phyloP scores from a whole-genome alignment of 148 eudicot species.

The Pouteria glomerata region DNA sequence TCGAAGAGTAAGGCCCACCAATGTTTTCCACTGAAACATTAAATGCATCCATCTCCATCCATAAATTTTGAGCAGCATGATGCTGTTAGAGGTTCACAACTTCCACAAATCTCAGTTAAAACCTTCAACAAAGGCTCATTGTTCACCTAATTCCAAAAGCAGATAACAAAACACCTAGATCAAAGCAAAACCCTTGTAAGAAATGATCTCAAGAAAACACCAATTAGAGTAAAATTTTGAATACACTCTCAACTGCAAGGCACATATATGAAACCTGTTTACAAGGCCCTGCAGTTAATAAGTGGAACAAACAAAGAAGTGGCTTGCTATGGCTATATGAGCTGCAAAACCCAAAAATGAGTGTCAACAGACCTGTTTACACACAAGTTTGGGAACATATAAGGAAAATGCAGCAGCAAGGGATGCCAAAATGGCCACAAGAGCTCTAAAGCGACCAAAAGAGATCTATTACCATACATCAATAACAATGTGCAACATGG shows the following conservation, averaged over 20 bases:
- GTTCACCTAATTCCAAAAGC: constrained; percentile 25
- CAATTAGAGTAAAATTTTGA: neutral
- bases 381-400: constrained; percentile 6
- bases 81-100: constrained; percentile 3
- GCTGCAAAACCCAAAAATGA: constrained; percentile 13
- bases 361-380: neutral
- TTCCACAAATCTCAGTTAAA: constrained; percentile 16
- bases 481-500: constrained; percentile 17
- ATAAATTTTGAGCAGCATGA: neutral
- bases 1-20: constrained; percentile 1
- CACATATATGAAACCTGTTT: constrained; percentile 12
- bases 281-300: constrained; percentile 26
- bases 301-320: constrained; percentile 14
- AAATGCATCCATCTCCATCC: neutral
- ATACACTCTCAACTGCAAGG: constrained; percentile 24
- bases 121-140: constrained; percentile 13
- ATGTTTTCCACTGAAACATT: neutral
- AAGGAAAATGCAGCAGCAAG: neutral
- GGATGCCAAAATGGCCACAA: constrained; percentile 18
- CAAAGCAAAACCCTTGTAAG: constrained; percentile 15
- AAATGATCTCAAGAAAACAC: constrained; percentile 11
- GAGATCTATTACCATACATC: constrained; percentile 10
- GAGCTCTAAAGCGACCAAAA: constrained; percentile 28
- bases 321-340: neutral
- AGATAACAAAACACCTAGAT: constrained; percentile 13